phyloP scores from a whole-genome alignment of 1,284 basidiomycete species.

The Fomes fomentarius region DNA sequence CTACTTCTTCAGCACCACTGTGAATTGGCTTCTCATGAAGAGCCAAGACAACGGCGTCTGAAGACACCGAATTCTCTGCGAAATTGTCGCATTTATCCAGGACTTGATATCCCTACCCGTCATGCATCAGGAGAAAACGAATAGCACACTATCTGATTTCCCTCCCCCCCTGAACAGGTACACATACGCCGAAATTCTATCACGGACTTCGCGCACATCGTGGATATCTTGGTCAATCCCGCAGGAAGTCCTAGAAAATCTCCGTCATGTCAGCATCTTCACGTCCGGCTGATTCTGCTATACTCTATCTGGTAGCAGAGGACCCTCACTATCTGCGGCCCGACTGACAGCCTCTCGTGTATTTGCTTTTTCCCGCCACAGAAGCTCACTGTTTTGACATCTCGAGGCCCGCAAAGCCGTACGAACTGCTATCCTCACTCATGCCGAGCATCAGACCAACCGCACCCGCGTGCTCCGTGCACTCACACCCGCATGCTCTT shows the following conservation, averaged over 20 bases:
- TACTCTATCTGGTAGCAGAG: too few relatives aligned
- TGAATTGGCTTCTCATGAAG: not conserved
- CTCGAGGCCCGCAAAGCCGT: slow-evolving; percentile 1
- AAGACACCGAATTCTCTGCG: slow-evolving; percentile 1
- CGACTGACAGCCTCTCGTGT: too few relatives aligned
- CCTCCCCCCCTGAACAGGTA: not conserved
- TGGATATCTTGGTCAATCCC: not conserved
- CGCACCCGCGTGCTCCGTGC: slow-evolving; percentile 7
- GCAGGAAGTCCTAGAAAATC: not conserved
- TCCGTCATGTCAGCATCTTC: not conserved
- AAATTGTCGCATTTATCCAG: slow-evolving; percentile 6
- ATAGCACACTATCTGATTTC: not conserved
- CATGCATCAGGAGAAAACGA: not conserved
- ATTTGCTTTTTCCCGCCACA: slow-evolving; percentile 1
- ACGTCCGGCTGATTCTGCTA: too few relatives aligned
- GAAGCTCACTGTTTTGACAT: not conserved
- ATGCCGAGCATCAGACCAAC: slow-evolving; percentile 11
- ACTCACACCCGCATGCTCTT: slow-evolving; percentile 11
- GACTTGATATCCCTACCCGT: not conserved
- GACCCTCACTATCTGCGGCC: too few relatives aligned
- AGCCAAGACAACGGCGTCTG: not conserved
- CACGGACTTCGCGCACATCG: not conserved
- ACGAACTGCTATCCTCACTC: slow-evolving; percentile 1
- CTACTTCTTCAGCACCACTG: too few relatives aligned
- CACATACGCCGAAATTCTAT: not conserved